Evolutionary conservation across 441 rosid species (phyloP).

Genomic region (Croton laevigatus): DNA sequence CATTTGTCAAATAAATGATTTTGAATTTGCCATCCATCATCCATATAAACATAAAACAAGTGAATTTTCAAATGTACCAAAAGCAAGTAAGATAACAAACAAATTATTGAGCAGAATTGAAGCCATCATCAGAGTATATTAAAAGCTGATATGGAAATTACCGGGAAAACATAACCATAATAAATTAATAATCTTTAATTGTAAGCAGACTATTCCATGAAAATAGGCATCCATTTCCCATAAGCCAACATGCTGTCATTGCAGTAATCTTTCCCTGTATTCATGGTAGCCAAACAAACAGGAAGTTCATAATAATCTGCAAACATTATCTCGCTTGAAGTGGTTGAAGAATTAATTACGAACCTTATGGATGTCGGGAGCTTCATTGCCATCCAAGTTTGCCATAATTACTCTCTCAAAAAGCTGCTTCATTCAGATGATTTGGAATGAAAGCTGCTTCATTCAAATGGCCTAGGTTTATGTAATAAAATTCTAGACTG

Average conservation of each 20-base stretch:
- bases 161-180: constrained; percentile 51
- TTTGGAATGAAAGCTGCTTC: constrained; percentile 2
- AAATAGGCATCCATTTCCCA: constrained; percentile 65
- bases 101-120: neutral
- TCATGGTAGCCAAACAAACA: neutral
- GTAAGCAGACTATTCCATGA: constrained; percentile 74
- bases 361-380: constrained; percentile 39
- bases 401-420: constrained; percentile 27
- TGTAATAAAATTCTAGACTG: neutral
- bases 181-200: constrained; percentile 62
- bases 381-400: constrained; percentile 5
- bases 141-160: constrained; percentile 21
- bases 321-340: neutral
- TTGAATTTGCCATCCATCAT: neutral
- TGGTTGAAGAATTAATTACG: constrained; percentile 9
- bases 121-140: neutral
- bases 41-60: neutral
- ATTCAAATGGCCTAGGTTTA: neutral
- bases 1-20: neutral
- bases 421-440: constrained; percentile 13
- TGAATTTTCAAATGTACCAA: neutral
- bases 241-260: constrained; percentile 55
- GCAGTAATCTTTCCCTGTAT: constrained; percentile 54
- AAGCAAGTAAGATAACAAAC: neutral
- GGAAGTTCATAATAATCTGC: neutral